A percentile compares a stretch with the other conserved stretches of the same genome.
phyloP scores from a whole-genome alignment of 805 yeast genomes.

The Jamesozyma hellenica region DNA sequence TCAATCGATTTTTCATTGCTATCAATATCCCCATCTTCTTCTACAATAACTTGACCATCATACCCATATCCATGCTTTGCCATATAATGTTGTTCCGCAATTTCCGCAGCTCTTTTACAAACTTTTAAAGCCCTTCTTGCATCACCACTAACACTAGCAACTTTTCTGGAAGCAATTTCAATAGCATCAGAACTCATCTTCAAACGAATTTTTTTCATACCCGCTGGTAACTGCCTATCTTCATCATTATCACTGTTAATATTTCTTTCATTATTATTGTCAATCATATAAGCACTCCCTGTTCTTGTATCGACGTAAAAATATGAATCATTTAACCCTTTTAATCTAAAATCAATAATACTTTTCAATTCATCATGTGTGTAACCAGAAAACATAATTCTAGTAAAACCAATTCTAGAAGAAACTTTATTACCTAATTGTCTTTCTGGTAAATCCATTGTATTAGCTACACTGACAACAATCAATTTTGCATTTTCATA shows the following conservation, averaged over 20 bases:
- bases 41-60: constrained; percentile 13
- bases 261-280: constrained; percentile 10
- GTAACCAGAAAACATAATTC: constrained; percentile 85
- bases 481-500: constrained; percentile 66
- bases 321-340: constrained; percentile 33
- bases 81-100: constrained; percentile 60
- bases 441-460: constrained; percentile 94
- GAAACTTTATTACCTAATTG: constrained; percentile 79
- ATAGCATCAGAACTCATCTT: constrained; percentile 59
- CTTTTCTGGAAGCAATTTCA: constrained; percentile 85
- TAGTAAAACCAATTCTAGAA: constrained; percentile 77
- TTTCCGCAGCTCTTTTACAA: constrained; percentile 79
- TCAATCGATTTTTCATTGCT: constrained; percentile 9
- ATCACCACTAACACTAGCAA: constrained; percentile 95
- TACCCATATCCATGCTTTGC: constrained; percentile 27
- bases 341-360: constrained; percentile 66
- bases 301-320: constrained; percentile 30
- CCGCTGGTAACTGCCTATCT: constrained; percentile 6
- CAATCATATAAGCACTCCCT: constrained; percentile 29
- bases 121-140: constrained; percentile 87
- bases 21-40: constrained; percentile 10
- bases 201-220: constrained; percentile 26
- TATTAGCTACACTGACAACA: constrained; percentile 89
- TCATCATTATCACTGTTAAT: not conserved
- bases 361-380: constrained; percentile 64